phyloP scores from a whole-genome alignment of 2,329 filamentous ascomycete species.

The Beauveria pseudobassiana region DNA sequence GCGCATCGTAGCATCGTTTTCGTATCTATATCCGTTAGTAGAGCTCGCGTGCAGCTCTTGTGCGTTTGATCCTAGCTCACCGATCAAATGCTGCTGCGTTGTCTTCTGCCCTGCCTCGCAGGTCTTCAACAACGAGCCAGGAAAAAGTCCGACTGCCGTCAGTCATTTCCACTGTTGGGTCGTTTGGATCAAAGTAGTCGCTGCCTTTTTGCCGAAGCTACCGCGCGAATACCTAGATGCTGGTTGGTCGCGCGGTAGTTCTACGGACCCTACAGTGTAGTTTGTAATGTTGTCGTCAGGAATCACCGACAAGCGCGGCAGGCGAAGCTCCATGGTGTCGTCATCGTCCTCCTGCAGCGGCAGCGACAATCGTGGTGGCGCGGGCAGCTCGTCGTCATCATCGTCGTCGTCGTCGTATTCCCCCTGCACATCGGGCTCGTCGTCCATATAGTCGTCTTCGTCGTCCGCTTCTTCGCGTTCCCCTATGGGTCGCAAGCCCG shows the following conservation, averaged over 20 bases:
- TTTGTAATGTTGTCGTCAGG: conserved; percentile 32
- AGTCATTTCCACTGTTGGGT: conserved; percentile 31
- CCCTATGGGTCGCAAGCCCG: conserved; percentile 15
- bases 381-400: conserved; percentile 37
- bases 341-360: conserved; percentile 18
- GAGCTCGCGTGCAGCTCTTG: neutral
- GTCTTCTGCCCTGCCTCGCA: conserved; percentile 28
- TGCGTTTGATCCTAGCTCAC: conserved; percentile 18
- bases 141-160: conserved; percentile 44
- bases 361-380: conserved; percentile 1
- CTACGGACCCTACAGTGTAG: conserved; percentile 50
- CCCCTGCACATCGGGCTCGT: conserved; percentile 30
- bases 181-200: conserved; percentile 36
- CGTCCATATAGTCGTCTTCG: conserved; percentile 44
- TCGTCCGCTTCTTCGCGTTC: conserved; percentile 20
- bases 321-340: conserved; percentile 13
- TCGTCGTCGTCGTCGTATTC: conserved; percentile 45
- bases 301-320: conserved; percentile 42
- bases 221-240: conserved; percentile 41
- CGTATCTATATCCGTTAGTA: conserved; percentile 12
- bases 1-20: conserved; percentile 35
- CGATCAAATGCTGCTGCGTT: conserved; percentile 31
- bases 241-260: conserved; percentile 45
- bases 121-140: conserved; percentile 34
- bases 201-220: conserved; percentile 50